Conservation (phyloP, 2,329 filamentous ascomycete genomes). For the Beauveria medogensis region DNA sequence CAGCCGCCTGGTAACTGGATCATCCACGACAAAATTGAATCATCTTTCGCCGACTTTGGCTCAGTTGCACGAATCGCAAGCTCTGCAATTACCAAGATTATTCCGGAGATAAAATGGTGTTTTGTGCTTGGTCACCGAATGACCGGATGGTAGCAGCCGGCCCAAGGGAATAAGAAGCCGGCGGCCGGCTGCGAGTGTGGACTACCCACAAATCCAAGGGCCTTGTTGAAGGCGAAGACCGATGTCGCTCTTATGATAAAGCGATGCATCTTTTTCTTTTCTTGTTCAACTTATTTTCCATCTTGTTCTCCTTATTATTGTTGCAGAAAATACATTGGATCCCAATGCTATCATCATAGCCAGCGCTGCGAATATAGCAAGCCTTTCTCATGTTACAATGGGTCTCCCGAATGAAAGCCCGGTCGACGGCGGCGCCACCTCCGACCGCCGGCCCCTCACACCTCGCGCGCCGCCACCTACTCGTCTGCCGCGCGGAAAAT, state of each 20-base stretch:
- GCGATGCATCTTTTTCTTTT: no score
- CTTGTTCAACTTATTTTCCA: not conserved
- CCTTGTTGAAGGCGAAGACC: not conserved
- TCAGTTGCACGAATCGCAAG: not conserved
- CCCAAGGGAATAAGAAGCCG: not conserved
- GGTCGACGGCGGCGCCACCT: not conserved
- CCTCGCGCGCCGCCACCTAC: not conserved
- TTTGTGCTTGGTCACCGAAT: not conserved
- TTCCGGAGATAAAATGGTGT: rapidly evolving
- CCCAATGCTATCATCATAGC: not conserved
- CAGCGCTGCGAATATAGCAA: not conserved
- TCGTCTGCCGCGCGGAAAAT: not conserved
- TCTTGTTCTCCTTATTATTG: not conserved
- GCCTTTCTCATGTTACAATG: not conserved
- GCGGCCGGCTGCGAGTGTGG: not conserved
- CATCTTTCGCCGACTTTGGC: not conserved
- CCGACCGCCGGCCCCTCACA: not conserved
- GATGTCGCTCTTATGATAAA: not conserved
- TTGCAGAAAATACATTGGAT: not conserved
- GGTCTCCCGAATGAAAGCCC: not conserved
- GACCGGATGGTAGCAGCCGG: not conserved
- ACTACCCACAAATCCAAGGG: not conserved
- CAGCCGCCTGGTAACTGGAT: not conserved
- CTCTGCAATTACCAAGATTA: not conserved
- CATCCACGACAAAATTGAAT: not conserved